These are phyloP conservation scores for Onygena corvina DNA, from an alignment of 2,329 filamentous ascomycete genomes.

Conservation along the genomic window DNA sequence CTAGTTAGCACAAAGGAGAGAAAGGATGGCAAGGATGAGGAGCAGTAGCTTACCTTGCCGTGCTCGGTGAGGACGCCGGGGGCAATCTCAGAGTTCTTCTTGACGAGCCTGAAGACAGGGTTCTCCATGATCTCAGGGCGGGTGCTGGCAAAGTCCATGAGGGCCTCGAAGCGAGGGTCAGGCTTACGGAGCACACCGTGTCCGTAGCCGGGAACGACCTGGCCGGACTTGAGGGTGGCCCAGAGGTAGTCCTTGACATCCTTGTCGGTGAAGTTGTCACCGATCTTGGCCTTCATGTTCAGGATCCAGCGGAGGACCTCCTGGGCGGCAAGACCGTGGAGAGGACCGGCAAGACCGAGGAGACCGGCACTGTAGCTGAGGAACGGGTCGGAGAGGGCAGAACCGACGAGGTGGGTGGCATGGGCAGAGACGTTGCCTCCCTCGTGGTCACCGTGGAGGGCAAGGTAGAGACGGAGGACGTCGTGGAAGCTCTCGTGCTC, in stretches of 20 bases:
- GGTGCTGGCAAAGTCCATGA: conserved; percentile 87
- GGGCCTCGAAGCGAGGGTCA: conserved; percentile 86
- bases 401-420: conserved; percentile 86
- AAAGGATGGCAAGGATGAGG: neutral
- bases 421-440: conserved; percentile 96
- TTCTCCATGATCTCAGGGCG: conserved; percentile 75
- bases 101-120: conserved; percentile 86
- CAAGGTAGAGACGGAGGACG: conserved; percentile 82
- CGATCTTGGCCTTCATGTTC: conserved; percentile 86
- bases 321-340: conserved; percentile 87
- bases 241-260: conserved; percentile 86
- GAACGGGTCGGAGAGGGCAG: conserved; percentile 87
- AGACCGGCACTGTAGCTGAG: conserved; percentile 92
- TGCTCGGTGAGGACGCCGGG: conserved; percentile 85
- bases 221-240: conserved; percentile 82
- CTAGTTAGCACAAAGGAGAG: conserved; percentile 18
- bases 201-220: conserved; percentile 88
- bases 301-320: conserved; percentile 95
- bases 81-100: conserved; percentile 84
- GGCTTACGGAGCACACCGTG: conserved; percentile 94
- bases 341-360: conserved; percentile 85
- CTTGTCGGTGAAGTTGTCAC: conserved; percentile 60
- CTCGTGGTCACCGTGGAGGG: conserved; percentile 95
- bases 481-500: conserved; percentile 92
- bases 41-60: conserved; percentile 64